Conservation (phyloP, 345 rosid genomes). For the Camelina neglecta region DNA sequence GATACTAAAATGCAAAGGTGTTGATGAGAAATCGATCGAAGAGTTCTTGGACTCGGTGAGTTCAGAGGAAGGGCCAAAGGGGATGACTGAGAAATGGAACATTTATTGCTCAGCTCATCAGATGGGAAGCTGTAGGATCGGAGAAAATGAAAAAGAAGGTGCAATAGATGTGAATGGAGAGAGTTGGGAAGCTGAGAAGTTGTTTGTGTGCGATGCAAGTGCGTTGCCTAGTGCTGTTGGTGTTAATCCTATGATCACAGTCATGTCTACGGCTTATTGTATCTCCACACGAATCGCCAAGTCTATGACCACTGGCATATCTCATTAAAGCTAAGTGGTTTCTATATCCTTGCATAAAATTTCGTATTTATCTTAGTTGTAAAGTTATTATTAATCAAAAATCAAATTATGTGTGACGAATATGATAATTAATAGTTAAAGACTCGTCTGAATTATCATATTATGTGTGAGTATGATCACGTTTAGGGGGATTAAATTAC, state of each 20-base stretch:
- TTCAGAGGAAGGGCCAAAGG: constrained; percentile 45
- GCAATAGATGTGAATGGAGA: constrained; percentile 61
- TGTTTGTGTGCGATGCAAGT: constrained; percentile 67
- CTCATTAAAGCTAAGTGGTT: constrained; percentile 7
- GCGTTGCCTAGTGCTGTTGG: constrained; percentile 68
- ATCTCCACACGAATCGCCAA: constrained; percentile 56
- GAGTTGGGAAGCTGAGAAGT: constrained; percentile 66
- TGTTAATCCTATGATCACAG: constrained; percentile 76
- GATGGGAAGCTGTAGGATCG: constrained; percentile 75
- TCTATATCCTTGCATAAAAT: neutral
- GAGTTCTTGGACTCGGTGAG: constrained; percentile 56
- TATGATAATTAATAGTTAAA: neutral
- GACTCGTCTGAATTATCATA: neutral
- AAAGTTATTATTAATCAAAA: constrained; percentile 5
- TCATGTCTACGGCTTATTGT: constrained; percentile 71
- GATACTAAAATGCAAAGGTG: constrained; percentile 51
- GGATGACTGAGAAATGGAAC: constrained; percentile 50
- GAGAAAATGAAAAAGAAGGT: constrained; percentile 53
- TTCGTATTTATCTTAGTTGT: neutral
- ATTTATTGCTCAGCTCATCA: constrained; percentile 60
- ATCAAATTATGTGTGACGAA: neutral
- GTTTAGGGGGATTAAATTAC: no score
- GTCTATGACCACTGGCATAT: constrained; percentile 34
- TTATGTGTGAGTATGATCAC: no score
- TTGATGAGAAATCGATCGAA: constrained; percentile 45